phyloP scores from a whole-genome alignment of 805 yeast genomes.

The Candida gorgasii region DNA sequence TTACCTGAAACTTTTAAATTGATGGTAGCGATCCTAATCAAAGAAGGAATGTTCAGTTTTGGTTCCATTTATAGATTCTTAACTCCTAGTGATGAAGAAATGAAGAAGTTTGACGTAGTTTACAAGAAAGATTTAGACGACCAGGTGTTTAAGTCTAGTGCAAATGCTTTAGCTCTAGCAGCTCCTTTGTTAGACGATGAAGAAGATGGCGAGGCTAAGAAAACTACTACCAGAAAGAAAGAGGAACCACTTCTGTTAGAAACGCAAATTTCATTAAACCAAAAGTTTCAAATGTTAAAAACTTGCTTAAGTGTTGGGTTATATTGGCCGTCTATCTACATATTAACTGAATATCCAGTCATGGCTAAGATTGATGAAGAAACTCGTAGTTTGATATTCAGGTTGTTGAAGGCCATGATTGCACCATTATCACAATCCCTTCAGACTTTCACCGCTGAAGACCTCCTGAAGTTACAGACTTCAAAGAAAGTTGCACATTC shows the following conservation, averaged over 20 bases:
- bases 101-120: slow-evolving; percentile 43
- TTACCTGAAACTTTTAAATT: slow-evolving; percentile 45
- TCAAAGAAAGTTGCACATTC: slow-evolving; percentile 23
- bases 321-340: slow-evolving; percentile 58
- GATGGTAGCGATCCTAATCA: slow-evolving; percentile 58
- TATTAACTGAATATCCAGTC: slow-evolving; percentile 62
- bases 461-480: slow-evolving; percentile 23
- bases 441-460: slow-evolving; percentile 18
- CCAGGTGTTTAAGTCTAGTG: slow-evolving; percentile 59
- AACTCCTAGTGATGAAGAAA: slow-evolving; percentile 50
- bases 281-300: slow-evolving; percentile 45
- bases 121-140: slow-evolving; percentile 52
- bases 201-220: slow-evolving; percentile 11
- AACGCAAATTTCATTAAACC: slow-evolving; percentile 12
- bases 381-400: slow-evolving; percentile 46
- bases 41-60: slow-evolving; percentile 65
- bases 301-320: slow-evolving; percentile 59
- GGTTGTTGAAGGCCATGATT: slow-evolving; percentile 51
- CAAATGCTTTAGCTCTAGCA: slow-evolving; percentile 83
- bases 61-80: slow-evolving; percentile 59
- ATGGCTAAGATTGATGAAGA: slow-evolving; percentile 55
- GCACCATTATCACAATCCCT: slow-evolving; percentile 45
- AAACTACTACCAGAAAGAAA: neutral
- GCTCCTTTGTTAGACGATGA: slow-evolving; percentile 78
- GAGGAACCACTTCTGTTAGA: neutral